Evolutionary conservation across 2,329 filamentous ascomycete genomes (phyloP).

Genomic region (Ceratocystis variospora): DNA sequence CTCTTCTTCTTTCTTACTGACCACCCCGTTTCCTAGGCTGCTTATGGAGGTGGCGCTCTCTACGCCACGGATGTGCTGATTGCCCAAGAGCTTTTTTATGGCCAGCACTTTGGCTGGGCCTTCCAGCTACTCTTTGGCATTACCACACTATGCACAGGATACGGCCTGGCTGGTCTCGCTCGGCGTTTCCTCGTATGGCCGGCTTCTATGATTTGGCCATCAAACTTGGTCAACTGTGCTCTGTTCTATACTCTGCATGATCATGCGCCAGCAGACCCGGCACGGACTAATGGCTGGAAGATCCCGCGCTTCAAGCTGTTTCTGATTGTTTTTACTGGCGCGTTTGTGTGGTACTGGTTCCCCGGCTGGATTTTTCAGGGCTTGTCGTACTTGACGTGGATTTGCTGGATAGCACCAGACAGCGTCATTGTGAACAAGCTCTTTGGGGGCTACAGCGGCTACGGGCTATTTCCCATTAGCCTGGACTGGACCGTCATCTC

Average conservation of each 20-base stretch:
- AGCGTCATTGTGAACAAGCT: constrained; percentile 50
- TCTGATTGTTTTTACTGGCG: constrained; percentile 35
- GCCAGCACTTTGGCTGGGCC: constrained; percentile 40
- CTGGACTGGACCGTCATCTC: constrained; percentile 53
- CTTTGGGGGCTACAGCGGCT: constrained; percentile 47
- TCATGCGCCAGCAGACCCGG: constrained; percentile 38
- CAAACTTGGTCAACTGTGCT: constrained; percentile 44
- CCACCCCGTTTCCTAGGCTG: constrained; percentile 30
- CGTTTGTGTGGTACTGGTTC: constrained; percentile 48
- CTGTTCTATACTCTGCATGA: constrained; percentile 55
- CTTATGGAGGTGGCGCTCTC: constrained; percentile 43
- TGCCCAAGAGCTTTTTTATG: constrained; percentile 35
- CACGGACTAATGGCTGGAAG: constrained; percentile 41
- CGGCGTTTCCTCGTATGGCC: constrained; percentile 47
- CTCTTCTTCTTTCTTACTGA: constrained; percentile 14
- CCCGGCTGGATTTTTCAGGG: constrained; percentile 50
- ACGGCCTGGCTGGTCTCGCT: constrained; percentile 47
- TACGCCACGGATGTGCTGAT: constrained; percentile 39
- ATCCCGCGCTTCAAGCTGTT: constrained; percentile 47
- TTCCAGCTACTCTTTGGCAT: constrained; percentile 48
- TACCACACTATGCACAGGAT: constrained; percentile 49
- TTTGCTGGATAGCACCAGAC: constrained; percentile 48
- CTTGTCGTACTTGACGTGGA: constrained; percentile 46
- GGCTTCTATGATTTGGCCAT: constrained; percentile 52
- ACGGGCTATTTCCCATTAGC: constrained; percentile 49